phyloP scores from a whole-genome alignment of 2,329 filamentous ascomycete species.

The Trichophyton rubrum region DNA sequence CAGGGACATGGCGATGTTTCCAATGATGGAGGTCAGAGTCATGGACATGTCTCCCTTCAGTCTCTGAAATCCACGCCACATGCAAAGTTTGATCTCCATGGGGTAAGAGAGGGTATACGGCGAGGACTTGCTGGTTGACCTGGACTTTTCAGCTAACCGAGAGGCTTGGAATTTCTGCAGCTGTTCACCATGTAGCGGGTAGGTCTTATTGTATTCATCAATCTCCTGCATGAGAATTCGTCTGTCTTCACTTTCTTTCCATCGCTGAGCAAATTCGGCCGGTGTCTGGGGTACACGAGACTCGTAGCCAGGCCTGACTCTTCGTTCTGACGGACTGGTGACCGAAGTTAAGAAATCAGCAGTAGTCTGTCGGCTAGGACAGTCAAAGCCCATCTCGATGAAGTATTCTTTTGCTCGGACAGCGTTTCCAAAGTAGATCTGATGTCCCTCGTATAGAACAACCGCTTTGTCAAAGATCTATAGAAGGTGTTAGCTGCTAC shows the following conservation, averaged over 20 bases:
- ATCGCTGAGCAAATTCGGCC: conserved; percentile 52
- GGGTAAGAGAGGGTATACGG: conserved; percentile 69
- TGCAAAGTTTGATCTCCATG: conserved; percentile 66
- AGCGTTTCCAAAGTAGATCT: conserved; percentile 63
- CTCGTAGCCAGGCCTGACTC: conserved; percentile 50
- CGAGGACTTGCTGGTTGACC: conserved; percentile 49
- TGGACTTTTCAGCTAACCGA: conserved; percentile 33
- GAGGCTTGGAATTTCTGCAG: conserved; percentile 18
- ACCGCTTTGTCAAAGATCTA: conserved; percentile 69
- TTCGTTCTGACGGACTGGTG: conserved; percentile 68
- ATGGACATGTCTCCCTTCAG: conserved; percentile 64
- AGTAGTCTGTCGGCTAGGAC: conserved; percentile 64
- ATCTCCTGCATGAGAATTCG: conserved; percentile 31
- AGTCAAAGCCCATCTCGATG: conserved; percentile 60
- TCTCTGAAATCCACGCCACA: conserved; percentile 68
- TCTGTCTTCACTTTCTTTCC: conserved; percentile 44
- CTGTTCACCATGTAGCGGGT: conserved; percentile 24
- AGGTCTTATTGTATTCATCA: conserved; percentile 31
- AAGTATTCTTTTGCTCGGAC: conserved; percentile 61
- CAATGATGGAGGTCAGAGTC: conserved; percentile 52
- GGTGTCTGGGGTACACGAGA: conserved; percentile 51
- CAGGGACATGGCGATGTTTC: conserved; percentile 63
- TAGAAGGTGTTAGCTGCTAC: conserved; percentile 3
- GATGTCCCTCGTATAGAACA: conserved; percentile 62
- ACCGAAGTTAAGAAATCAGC: conserved; percentile 73